phyloP scores from a whole-genome alignment of 805 yeast genomes.

The Teunomyces stri region DNA sequence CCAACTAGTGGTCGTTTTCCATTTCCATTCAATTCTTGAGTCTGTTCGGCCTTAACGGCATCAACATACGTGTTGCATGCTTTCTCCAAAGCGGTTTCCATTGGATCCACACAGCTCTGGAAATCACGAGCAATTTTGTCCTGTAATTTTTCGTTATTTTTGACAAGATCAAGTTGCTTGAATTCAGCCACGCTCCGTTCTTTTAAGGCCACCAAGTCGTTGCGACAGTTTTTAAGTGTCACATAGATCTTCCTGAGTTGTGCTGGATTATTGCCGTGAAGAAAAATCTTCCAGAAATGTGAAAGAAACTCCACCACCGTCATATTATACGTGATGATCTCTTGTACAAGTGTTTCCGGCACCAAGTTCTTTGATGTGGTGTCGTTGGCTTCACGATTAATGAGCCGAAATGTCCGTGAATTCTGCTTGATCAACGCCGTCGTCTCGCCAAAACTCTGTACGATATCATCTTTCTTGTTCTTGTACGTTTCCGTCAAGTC shows the following conservation, averaged over 20 bases:
- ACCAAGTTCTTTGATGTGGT: conserved; percentile 32
- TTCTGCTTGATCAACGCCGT: conserved; percentile 49
- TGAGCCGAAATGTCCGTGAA: conserved; percentile 50
- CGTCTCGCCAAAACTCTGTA: conserved; percentile 45
- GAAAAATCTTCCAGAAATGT: conserved; percentile 42
- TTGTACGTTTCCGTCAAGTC: conserved; percentile 30
- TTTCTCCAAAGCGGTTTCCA: conserved; percentile 29
- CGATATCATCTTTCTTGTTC: conserved; percentile 32
- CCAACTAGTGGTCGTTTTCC: conserved; percentile 22
- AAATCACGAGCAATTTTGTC: conserved; percentile 35
- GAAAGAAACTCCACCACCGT: conserved; percentile 42
- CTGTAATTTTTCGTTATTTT: conserved; percentile 27
- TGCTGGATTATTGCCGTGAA: conserved; percentile 34
- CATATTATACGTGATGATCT: conserved; percentile 35
- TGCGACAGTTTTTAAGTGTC: conserved; percentile 35
- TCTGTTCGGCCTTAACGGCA: conserved; percentile 21
- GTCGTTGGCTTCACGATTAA: conserved; percentile 14
- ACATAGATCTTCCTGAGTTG: conserved; percentile 38
- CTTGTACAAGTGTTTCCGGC: conserved; percentile 25
- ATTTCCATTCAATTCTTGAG: conserved; percentile 25
- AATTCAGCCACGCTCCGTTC: conserved; percentile 17
- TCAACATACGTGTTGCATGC: conserved; percentile 35
- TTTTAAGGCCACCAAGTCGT: conserved; percentile 26
- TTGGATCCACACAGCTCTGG: conserved; percentile 29
- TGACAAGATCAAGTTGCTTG: conserved; percentile 14